phyloP scores from a whole-genome alignment of 257 asterid genomes.

The Gentiana dahurica region DNA sequence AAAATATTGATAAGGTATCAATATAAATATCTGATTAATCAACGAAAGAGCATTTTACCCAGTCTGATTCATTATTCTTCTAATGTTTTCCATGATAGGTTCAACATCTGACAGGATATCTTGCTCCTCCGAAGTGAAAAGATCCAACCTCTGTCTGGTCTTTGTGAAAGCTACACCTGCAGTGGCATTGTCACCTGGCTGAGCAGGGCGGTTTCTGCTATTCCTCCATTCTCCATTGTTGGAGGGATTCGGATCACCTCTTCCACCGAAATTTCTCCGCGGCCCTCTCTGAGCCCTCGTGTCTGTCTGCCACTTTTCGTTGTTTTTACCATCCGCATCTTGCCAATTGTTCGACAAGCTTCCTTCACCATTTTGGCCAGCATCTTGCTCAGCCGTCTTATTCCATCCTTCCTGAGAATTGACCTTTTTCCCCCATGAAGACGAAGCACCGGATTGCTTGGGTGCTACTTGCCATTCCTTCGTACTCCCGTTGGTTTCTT shows the following conservation, averaged over 20 bases:
- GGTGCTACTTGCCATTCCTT: constrained; percentile 4
- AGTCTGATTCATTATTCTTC: constrained; percentile 52
- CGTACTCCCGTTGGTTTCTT: too few relatives aligned
- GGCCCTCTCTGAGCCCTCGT: constrained; percentile 19
- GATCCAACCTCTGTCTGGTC: constrained; percentile 61
- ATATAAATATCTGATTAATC: neutral
- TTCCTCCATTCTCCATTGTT: constrained; percentile 51
- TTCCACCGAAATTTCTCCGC: constrained; percentile 11
- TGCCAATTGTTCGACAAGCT: neutral
- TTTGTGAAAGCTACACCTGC: constrained; percentile 32
- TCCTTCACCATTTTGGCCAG: neutral
- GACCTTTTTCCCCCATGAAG: constrained; percentile 21
- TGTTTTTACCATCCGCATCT: neutral
- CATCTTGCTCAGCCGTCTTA: constrained; percentile 1
- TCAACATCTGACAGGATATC: constrained; percentile 60
- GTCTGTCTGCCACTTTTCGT: constrained; percentile 1
- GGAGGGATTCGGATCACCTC: constrained; percentile 20
- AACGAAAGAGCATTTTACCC: constrained; percentile 38
- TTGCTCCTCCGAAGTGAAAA: constrained; percentile 75
- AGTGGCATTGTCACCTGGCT: constrained; percentile 38
- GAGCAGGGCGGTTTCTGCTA: constrained; percentile 31
- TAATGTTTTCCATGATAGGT: constrained; percentile 54
- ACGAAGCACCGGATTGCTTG: constrained; percentile 13
- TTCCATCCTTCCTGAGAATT: constrained; percentile 2
- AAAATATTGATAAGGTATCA: neutral